Conservation (phyloP, 306 rosid genomes). For the Geum urbanum region DNA sequence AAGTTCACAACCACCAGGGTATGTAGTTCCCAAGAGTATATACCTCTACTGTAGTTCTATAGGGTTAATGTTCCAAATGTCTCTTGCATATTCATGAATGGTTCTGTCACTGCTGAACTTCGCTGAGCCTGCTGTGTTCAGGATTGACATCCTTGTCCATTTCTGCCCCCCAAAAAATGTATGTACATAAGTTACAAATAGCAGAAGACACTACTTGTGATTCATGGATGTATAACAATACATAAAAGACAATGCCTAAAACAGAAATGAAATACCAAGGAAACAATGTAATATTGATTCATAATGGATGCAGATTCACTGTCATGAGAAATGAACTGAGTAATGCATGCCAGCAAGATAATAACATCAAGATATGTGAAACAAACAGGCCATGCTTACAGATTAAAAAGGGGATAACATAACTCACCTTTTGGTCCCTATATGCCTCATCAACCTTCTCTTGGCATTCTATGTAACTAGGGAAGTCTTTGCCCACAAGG, state of each 20-base stretch:
- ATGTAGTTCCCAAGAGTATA: constrained; percentile 11
- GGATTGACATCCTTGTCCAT: constrained; percentile 94
- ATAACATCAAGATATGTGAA: neutral
- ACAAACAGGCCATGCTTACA: constrained; percentile 6
- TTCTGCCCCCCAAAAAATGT: constrained; percentile 40
- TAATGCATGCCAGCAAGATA: neutral
- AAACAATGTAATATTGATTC: neutral
- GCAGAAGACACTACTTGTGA: constrained; percentile 9
- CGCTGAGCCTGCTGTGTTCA: constrained; percentile 91
- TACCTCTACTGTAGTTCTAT: constrained; percentile 47
- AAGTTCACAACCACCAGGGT: constrained; percentile 22
- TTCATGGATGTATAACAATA: neutral
- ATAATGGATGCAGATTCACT: no score
- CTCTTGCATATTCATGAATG: constrained; percentile 82
- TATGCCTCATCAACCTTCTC: constrained; percentile 86
- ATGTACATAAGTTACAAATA: constrained; percentile 9
- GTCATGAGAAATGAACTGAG: neutral
- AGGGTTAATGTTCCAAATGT: constrained; percentile 85
- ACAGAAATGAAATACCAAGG: neutral
- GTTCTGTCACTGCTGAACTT: constrained; percentile 99
- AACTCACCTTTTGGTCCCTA: constrained; percentile 64
- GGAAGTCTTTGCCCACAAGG: constrained; percentile 98
- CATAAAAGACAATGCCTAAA: neutral
- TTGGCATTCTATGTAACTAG: constrained; percentile 92
- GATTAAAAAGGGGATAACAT: neutral